Percentiles rank a stretch among this genome's conserved stretches.
Evolutionary conservation across 2,329 filamentous ascomycete genomes (phyloP).

Genomic region (Claviceps quebecensis): DNA sequence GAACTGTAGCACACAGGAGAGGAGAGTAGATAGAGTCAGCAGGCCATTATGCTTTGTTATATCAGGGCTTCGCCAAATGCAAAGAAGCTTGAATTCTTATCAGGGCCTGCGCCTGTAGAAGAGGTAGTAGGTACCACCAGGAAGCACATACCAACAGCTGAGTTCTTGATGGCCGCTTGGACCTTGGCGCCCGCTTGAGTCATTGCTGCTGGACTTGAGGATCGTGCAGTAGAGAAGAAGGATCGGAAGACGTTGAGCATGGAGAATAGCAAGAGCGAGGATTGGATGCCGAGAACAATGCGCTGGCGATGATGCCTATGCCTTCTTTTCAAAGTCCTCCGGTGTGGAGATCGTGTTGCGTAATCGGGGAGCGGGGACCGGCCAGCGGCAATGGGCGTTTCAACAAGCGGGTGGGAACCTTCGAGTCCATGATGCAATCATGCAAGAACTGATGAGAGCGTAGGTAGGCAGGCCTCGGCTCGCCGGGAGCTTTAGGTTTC

Average conservation of each 20-base stretch:
- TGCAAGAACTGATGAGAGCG: neutral
- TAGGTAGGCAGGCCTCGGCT: neutral
- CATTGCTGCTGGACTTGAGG: constrained; percentile 51
- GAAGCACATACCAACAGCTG: constrained; percentile 56
- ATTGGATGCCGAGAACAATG: neutral
- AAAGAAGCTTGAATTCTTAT: no score
- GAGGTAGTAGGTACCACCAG: no score
- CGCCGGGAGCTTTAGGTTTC: neutral
- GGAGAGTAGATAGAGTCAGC: neutral
- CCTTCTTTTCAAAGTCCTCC: no score
- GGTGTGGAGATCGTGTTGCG: no score
- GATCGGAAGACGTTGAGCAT: constrained; percentile 54
- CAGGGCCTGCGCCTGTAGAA: no score
- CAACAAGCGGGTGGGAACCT: neutral
- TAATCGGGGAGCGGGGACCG: no score
- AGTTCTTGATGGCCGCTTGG: constrained; percentile 75
- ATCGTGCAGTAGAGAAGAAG: constrained; percentile 46
- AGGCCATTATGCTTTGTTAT: neutral
- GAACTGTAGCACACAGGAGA: constrained; percentile 36
- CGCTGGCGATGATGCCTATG: neutral
- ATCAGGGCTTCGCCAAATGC: no score
- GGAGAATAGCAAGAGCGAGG: constrained; percentile 1
- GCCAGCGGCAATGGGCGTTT: no score
- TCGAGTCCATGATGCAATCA: constrained; percentile 2
- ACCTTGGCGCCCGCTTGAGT: constrained; percentile 72